Evolutionary conservation across 495 filamentous ascomycete species (phyloP).

Genomic region (Articulospora tetracladia): DNA sequence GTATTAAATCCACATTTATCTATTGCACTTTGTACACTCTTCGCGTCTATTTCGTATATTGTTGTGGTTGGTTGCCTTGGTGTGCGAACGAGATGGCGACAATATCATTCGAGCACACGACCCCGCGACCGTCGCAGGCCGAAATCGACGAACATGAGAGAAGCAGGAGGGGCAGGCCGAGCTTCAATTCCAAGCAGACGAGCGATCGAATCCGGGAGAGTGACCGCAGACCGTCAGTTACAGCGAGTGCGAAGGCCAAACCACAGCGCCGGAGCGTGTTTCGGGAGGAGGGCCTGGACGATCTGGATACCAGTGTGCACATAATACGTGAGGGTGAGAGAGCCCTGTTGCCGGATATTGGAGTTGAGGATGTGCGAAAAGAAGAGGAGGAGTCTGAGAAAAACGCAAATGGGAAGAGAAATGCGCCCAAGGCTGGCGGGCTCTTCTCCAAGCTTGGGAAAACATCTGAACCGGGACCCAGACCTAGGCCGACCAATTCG

Average conservation of each 20-base stretch:
- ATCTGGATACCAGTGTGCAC: conserved; percentile 27
- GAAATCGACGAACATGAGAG: neutral
- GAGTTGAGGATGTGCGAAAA: conserved; percentile 15
- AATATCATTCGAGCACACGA: neutral
- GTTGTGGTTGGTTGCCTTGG: neutral
- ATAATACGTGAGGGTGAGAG: conserved; percentile 13
- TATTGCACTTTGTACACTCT: neutral
- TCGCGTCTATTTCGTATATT: neutral
- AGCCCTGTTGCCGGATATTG: conserved; percentile 21
- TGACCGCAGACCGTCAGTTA: conserved; percentile 28
- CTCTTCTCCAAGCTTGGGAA: conserved; percentile 14
- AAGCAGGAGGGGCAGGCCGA: conserved; percentile 26
- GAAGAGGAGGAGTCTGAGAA: neutral
- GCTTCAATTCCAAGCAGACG: conserved; percentile 41
- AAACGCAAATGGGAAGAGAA: conserved; percentile 5
- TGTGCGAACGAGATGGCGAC: neutral
- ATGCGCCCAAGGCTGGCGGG: neutral
- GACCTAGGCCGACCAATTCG: conserved; percentile 29
- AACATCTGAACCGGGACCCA: neutral
- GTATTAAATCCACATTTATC: neutral
- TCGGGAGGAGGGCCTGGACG: conserved; percentile 40
- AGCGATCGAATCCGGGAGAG: conserved; percentile 42
- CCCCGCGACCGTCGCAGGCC: neutral
- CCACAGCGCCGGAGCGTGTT: conserved; percentile 37
- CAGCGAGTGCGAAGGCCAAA: conserved; percentile 31